phyloP scores from a whole-genome alignment of 2,329 filamentous ascomycete genomes.

The Talaromyces rugulosus region DNA sequence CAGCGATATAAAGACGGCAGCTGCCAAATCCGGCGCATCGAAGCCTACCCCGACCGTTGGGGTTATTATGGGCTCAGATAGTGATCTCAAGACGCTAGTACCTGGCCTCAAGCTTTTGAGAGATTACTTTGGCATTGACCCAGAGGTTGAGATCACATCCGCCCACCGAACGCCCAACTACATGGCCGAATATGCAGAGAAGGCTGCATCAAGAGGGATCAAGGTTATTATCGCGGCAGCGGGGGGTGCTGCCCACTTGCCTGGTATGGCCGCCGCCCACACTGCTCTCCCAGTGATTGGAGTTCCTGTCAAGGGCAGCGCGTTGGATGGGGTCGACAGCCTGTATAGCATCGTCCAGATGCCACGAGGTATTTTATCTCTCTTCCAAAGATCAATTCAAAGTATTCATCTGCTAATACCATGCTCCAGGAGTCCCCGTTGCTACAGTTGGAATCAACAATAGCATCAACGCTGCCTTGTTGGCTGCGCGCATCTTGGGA shows the following conservation, averaged over 20 bases:
- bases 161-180: constrained; percentile 65
- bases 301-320: constrained; percentile 70
- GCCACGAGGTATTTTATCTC: constrained; percentile 51
- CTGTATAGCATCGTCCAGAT: constrained; percentile 73
- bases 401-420: neutral
- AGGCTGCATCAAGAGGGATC: constrained; percentile 61
- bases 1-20: constrained; percentile 30
- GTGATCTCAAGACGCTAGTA: constrained; percentile 42
- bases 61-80: constrained; percentile 49
- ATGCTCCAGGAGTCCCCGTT: constrained; percentile 58
- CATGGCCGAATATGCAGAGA: constrained; percentile 64
- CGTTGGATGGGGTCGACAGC: constrained; percentile 67
- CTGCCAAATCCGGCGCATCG: constrained; percentile 25
- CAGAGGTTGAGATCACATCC: constrained; percentile 44
- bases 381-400: neutral
- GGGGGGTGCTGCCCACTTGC: constrained; percentile 68
- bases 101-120: constrained; percentile 42
- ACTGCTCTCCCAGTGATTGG: constrained; percentile 72
- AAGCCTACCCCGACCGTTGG: constrained; percentile 37
- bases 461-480: constrained; percentile 68
- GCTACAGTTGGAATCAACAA: constrained; percentile 78
- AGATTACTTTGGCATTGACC: constrained; percentile 41
- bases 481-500: constrained; percentile 67
- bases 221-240: constrained; percentile 73
- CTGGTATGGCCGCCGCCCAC: constrained; percentile 70